phyloP scores from a whole-genome alignment of 2,329 filamentous ascomycete genomes.

The Chalaropsis ovoidea region DNA sequence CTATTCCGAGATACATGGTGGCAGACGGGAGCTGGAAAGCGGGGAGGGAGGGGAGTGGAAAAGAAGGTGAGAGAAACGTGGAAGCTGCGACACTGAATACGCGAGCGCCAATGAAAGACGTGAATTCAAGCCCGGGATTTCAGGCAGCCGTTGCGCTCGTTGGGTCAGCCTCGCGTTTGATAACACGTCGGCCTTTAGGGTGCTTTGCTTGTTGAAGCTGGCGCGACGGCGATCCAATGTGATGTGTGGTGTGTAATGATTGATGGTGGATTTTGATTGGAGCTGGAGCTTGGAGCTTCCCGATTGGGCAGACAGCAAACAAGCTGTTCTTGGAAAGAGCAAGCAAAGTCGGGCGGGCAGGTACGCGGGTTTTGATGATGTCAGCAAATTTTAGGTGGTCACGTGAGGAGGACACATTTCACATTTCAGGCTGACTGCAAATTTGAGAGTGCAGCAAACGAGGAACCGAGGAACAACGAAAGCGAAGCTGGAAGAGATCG shows the following conservation, averaged over 20 bases:
- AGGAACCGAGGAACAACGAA: not conserved
- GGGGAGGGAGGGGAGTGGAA: not conserved
- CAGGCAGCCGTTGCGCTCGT: not conserved
- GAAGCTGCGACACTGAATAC: not conserved
- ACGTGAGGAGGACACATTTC: not conserved
- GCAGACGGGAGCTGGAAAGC: not conserved
- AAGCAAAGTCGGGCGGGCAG: not conserved
- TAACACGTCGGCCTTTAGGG: not conserved
- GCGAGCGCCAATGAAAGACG: not conserved
- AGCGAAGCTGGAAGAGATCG: no score
- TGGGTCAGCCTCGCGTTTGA: not conserved
- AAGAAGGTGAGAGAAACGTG: not conserved
- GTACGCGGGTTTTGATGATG: not conserved
- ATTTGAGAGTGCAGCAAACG: not conserved
- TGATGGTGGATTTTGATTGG: not conserved
- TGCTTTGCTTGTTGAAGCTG: not conserved
- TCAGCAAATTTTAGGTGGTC: not conserved
- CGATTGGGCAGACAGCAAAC: not conserved
- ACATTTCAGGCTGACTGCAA: not conserved
- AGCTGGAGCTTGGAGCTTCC: constrained; percentile 9
- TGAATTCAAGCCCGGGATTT: not conserved
- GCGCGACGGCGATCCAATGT: not conserved
- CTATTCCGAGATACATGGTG: constrained; percentile 49
- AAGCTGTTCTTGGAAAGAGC: not conserved
- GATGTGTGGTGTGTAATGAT: not conserved